phyloP scores from a whole-genome alignment of 805 yeast species.

The Barnettozyma populi region DNA sequence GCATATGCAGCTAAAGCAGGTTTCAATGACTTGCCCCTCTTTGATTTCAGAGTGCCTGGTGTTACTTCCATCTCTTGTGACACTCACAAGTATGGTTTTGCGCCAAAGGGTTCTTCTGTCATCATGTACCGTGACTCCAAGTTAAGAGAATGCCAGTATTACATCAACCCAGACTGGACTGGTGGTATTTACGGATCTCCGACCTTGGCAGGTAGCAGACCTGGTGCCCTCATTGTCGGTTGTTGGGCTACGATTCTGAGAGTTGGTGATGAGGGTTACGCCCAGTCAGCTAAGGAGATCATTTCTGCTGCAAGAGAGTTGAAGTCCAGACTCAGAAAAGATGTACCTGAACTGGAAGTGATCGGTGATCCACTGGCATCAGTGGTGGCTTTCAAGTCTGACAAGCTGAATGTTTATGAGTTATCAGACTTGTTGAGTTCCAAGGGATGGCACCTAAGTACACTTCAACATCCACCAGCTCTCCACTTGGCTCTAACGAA shows the following conservation, averaged over 20 bases:
- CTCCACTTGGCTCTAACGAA: conserved; percentile 85
- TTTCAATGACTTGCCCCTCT: conserved; percentile 36
- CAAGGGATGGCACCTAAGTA: conserved; percentile 84
- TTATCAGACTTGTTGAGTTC: conserved; percentile 64
- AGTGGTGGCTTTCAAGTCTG: conserved; percentile 73
- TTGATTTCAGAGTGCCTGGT: conserved; percentile 83
- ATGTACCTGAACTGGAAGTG: conserved; percentile 54
- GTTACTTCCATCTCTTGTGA: conserved; percentile 99
- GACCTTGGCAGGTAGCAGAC: conserved; percentile 93
- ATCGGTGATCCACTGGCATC: conserved; percentile 84
- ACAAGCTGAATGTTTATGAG: conserved; percentile 62
- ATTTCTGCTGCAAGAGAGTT: conserved; percentile 58
- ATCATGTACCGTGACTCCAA: conserved; percentile 76
- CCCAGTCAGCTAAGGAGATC: conserved; percentile 57
- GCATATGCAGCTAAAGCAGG: conserved; percentile 71
- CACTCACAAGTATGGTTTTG: conserved; percentile 98
- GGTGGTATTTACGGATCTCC: conserved; percentile 98
- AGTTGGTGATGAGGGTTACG: conserved; percentile 83
- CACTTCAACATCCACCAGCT: conserved; percentile 88
- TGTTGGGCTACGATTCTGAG: conserved; percentile 92
- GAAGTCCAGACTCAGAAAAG: conserved; percentile 39
- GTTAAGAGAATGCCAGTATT: conserved; percentile 78
- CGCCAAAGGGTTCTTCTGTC: conserved; percentile 93
- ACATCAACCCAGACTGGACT: conserved; percentile 76
- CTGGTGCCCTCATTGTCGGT: conserved; percentile 96